These are phyloP conservation scores for Ustilago cynodontis DNA, from an alignment of 1,284 basidiomycete genomes.

Conservation along the genomic window DNA sequence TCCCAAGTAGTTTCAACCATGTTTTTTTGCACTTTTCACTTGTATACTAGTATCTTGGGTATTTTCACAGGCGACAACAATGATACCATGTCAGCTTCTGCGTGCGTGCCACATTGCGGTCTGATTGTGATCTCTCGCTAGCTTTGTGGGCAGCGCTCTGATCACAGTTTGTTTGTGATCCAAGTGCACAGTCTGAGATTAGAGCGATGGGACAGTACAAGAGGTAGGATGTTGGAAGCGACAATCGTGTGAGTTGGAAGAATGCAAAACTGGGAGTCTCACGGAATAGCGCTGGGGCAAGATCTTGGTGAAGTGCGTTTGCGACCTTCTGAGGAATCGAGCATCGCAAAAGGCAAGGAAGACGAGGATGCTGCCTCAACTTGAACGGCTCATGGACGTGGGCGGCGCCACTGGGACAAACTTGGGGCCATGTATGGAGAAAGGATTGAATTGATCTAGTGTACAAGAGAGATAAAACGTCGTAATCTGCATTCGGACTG, in stretches of 20 bases:
- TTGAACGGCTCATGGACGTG: no score
- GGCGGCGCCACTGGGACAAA: not conserved
- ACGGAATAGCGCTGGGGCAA: not conserved
- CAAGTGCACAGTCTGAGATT: no score
- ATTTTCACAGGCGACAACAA: not conserved
- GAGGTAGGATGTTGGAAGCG: not conserved
- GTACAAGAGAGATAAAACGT: slow-evolving; percentile 17
- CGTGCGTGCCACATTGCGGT: not conserved
- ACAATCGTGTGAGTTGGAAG: not conserved
- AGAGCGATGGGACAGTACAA: no score
- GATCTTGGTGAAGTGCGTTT: no score
- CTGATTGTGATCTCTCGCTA: not conserved
- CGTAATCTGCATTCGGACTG: not conserved
- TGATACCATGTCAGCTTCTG: not conserved
- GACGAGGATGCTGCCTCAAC: not conserved
- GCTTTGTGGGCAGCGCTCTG: not conserved
- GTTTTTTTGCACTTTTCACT: not conserved
- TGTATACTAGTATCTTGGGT: slow-evolving; percentile 2
- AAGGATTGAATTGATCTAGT: slow-evolving; percentile 21
- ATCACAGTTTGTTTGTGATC: not conserved
- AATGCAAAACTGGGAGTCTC: not conserved
- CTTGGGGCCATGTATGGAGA: not conserved
- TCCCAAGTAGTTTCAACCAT: not conserved
- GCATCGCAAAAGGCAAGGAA: no score
- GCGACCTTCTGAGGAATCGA: no score